Evolutionary conservation across 2,329 filamentous ascomycete genomes (phyloP).

Genomic region (Verticillium tricorpus): DNA sequence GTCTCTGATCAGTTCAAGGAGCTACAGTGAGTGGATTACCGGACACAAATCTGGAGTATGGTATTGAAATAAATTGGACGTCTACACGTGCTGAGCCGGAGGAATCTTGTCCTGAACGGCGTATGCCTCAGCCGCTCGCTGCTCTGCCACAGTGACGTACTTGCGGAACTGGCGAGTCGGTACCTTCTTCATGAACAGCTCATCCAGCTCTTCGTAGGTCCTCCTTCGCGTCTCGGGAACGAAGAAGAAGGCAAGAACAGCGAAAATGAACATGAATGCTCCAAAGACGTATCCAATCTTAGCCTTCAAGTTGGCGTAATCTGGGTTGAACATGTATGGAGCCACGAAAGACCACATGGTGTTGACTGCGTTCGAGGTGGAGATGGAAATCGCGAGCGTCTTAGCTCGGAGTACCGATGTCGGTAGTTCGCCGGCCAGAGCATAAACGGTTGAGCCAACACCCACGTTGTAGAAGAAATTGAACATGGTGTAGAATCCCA

Average conservation of each 20-base stretch:
- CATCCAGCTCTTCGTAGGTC: constrained; percentile 22
- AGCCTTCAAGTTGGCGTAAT: constrained; percentile 8
- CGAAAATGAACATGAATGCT: constrained; percentile 9
- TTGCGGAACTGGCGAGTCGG: constrained; percentile 17
- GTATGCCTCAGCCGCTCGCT: constrained; percentile 21
- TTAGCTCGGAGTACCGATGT: constrained; percentile 10
- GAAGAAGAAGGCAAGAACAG: constrained; percentile 7
- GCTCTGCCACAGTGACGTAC: constrained; percentile 18
- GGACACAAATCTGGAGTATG: no score
- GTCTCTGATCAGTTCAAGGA: no score
- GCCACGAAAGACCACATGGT: constrained; percentile 11
- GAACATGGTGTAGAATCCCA: constrained; percentile 14
- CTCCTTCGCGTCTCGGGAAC: constrained; percentile 5
- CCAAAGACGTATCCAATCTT: constrained; percentile 13
- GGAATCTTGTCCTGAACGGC: neutral
- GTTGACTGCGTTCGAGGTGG: constrained; percentile 10
- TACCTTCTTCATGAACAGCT: constrained; percentile 20
- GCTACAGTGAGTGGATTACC: no score
- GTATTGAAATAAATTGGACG: no score
- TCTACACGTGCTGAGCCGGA: neutral
- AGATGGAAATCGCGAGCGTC: constrained; percentile 9
- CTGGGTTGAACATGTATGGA: constrained; percentile 12
- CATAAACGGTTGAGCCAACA: constrained; percentile 17
- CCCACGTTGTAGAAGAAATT: constrained; percentile 14
- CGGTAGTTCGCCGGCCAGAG: constrained; percentile 16